These are phyloP conservation scores for Akanthomyces lecanii DNA, from an alignment of 2,329 filamentous ascomycete species.

Conservation along the genomic window DNA sequence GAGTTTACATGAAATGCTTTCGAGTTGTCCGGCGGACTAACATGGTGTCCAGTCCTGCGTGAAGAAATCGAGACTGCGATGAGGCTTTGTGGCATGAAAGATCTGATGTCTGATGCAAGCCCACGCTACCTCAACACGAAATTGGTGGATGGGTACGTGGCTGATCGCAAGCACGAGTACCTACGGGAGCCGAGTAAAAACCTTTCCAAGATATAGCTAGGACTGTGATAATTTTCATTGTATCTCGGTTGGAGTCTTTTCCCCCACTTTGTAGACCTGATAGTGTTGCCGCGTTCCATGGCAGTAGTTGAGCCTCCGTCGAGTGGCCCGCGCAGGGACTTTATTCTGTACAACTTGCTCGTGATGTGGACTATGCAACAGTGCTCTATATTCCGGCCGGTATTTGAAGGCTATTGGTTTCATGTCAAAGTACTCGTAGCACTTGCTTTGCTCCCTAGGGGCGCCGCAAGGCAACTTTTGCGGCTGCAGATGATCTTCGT, in stretches of 20 bases:
- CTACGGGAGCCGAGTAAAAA: not conserved
- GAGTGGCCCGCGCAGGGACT: too few species aligned
- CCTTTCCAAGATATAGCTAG: not conserved
- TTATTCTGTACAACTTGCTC: too few species aligned
- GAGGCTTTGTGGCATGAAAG: conserved; percentile 28
- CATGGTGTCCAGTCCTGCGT: conserved; percentile 28
- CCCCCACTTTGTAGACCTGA: not conserved
- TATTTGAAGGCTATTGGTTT: too few species aligned
- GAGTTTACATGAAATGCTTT: conserved; percentile 21
- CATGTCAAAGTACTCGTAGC: too few species aligned
- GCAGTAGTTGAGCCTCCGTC: too few species aligned
- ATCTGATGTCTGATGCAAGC: conserved; percentile 20
- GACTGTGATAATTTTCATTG: not conserved
- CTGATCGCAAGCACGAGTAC: not conserved
- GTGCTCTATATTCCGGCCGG: too few species aligned
- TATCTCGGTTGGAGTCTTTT: not conserved
- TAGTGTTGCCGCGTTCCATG: too few species aligned
- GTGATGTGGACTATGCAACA: too few species aligned
- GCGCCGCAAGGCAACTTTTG: too few species aligned
- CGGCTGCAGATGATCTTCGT: too few species aligned
- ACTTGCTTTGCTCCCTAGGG: too few species aligned
- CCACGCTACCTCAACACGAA: conserved; percentile 23
- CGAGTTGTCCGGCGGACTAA: not conserved
- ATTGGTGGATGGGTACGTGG: conserved; percentile 23
- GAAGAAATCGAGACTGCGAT: conserved; percentile 36